phyloP scores from a whole-genome alignment of 345 rosid species.

The Cochlearia excelsa region DNA sequence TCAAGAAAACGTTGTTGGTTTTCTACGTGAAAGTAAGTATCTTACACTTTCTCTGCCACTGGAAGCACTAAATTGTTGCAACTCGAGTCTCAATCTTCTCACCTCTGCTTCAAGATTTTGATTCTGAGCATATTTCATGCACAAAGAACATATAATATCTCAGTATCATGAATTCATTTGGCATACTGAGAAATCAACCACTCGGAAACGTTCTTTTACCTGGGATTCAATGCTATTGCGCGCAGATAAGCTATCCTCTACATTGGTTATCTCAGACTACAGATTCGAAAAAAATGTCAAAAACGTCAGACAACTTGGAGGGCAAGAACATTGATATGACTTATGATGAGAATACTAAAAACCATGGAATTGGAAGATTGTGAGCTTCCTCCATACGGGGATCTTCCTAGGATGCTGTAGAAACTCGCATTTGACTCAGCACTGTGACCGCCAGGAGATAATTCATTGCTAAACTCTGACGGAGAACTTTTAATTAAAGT shows the following conservation, averaged over 20 bases:
- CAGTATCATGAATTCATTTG: conserved; percentile 14
- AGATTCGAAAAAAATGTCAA: conserved; percentile 23
- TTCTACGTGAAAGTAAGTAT: conserved; percentile 18
- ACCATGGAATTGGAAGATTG: conserved; percentile 33
- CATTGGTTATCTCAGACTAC: conserved; percentile 31
- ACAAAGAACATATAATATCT: conserved; percentile 12
- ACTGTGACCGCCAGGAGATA: conserved; percentile 32
- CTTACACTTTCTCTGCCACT: conserved; percentile 49
- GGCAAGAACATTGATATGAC: neutral
- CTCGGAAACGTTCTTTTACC: conserved; percentile 23
- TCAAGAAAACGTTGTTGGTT: neutral
- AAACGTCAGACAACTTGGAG: conserved; percentile 15
- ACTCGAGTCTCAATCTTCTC: conserved; percentile 51
- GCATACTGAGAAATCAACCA: neutral
- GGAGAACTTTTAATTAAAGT: conserved; percentile 17
- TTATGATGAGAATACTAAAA: conserved; percentile 21
- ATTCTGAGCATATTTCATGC: conserved; percentile 35
- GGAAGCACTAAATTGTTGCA: conserved; percentile 51
- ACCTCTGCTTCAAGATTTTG: conserved; percentile 48
- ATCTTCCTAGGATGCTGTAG: conserved; percentile 36
- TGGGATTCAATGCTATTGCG: conserved; percentile 23
- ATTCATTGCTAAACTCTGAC: conserved; percentile 35
- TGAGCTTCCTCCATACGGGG: conserved; percentile 35
- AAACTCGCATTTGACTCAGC: conserved; percentile 27
- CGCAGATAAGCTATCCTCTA: conserved; percentile 26